phyloP scores from a whole-genome alignment of 2,329 filamentous ascomycete species.

The Claviceps purpurea region DNA sequence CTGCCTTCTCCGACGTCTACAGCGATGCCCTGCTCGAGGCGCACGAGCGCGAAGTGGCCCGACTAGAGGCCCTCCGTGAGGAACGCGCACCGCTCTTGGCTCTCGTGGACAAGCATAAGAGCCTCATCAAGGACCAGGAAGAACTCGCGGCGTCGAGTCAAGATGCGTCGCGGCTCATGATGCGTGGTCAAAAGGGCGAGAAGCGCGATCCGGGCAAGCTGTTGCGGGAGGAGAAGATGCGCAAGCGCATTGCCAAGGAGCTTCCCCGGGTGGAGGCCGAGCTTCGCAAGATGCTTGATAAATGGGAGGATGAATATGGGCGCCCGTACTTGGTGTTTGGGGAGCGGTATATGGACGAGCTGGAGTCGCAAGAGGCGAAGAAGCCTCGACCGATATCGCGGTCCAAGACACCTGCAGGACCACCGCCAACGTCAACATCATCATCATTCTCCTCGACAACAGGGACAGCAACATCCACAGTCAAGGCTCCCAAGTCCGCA shows the following conservation, averaged over 20 bases:
- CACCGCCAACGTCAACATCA: slow-evolving; percentile 22
- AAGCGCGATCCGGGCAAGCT: slow-evolving; percentile 89
- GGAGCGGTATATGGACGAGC: slow-evolving; percentile 73
- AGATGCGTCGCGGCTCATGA: slow-evolving; percentile 86
- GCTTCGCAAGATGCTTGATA: slow-evolving; percentile 66
- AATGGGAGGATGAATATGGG: slow-evolving; percentile 89
- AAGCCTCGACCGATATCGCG: slow-evolving; percentile 37
- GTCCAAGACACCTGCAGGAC: slow-evolving; percentile 62
- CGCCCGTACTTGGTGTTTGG: slow-evolving; percentile 88
- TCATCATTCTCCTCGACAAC: neutral
- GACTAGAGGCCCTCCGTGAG: slow-evolving; percentile 69
- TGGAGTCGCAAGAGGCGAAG: slow-evolving; percentile 51
- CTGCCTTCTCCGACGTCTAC: slow-evolving; percentile 93
- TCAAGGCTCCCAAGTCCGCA: slow-evolving; percentile 22
- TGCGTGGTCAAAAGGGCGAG: slow-evolving; percentile 83
- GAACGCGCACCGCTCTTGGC: slow-evolving; percentile 75
- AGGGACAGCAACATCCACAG: neutral
- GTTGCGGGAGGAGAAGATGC: slow-evolving; percentile 93
- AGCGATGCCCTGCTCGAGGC: slow-evolving; percentile 90
- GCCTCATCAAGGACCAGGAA: slow-evolving; percentile 71
- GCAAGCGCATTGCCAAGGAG: slow-evolving; percentile 93
- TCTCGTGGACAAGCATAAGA: slow-evolving; percentile 71
- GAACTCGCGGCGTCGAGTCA: slow-evolving; percentile 84
- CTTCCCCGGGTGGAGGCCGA: slow-evolving; percentile 81
- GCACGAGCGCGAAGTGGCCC: slow-evolving; percentile 79